Percentiles rank a stretch among this genome's conserved stretches.
Evolutionary conservation across 2,329 filamentous ascomycete genomes (phyloP).

Genomic region (Diaporthe eres): DNA sequence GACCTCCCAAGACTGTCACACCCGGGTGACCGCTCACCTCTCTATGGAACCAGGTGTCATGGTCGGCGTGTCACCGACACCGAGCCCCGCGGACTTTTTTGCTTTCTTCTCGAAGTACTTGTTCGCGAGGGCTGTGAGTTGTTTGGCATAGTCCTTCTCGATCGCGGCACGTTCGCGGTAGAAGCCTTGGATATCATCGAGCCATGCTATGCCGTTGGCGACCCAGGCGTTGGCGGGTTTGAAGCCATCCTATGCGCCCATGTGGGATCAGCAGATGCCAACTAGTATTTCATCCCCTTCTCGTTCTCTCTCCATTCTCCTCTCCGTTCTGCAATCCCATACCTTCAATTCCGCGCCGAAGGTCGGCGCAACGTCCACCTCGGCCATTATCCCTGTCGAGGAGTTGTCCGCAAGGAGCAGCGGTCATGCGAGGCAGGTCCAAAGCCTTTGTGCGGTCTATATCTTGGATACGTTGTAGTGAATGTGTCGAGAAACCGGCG

Average conservation of each 20-base stretch:
- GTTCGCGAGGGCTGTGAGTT: conserved; percentile 88
- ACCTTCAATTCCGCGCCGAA: conserved; percentile 97
- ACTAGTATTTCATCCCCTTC: conserved; percentile 1
- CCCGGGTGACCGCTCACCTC: conserved; percentile 64
- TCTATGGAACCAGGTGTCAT: conserved; percentile 97
- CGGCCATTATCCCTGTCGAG: conserved; percentile 73
- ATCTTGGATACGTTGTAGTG: background rate
- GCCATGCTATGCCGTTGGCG: conserved; percentile 89
- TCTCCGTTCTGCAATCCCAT: conserved; percentile 47
- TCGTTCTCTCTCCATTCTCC: background rate
- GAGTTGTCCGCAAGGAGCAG: conserved; percentile 36
- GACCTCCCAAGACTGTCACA: conserved; percentile 18
- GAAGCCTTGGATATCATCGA: conserved; percentile 97
- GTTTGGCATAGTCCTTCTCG: conserved; percentile 96
- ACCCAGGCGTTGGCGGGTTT: conserved; percentile 96
- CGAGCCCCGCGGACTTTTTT: conserved; percentile 87
- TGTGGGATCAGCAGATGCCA: conserved; percentile 25
- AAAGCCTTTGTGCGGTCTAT: background rate
- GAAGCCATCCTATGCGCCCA: conserved; percentile 84
- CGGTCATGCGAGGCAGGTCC: conserved; percentile 39
- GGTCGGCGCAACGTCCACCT: conserved; percentile 84
- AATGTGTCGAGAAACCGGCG: background rate
- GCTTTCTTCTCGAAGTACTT: conserved; percentile 97
- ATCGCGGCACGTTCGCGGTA: conserved; percentile 95
- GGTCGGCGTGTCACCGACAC: conserved; percentile 91